Conservation (phyloP, 495 filamentous ascomycete genomes). For the Cudoniella acicularis region DNA sequence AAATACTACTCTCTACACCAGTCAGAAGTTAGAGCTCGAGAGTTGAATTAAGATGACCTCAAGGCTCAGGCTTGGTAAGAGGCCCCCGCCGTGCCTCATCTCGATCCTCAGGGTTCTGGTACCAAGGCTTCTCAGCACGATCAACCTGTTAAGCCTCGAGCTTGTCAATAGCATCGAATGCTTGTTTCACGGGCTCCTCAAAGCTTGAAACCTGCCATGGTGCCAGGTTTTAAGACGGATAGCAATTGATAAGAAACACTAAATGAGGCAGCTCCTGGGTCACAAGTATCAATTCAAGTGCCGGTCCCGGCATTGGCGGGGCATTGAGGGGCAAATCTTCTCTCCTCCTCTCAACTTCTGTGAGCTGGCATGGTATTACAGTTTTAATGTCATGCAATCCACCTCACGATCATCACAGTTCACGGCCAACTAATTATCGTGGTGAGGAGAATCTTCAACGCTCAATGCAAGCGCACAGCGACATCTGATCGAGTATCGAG, state of each 20-base stretch:
- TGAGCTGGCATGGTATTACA: no score
- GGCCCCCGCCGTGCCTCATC: background rate
- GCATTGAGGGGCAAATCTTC: background rate
- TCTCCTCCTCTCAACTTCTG: background rate
- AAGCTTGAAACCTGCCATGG: background rate
- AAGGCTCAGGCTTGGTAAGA: background rate
- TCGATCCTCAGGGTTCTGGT: background rate
- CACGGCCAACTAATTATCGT: background rate
- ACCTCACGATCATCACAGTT: background rate
- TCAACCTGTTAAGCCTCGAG: background rate
- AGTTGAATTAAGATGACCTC: background rate
- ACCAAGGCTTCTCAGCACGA: background rate
- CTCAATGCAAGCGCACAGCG: background rate
- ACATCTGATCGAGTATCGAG: background rate
- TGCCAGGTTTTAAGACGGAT: background rate
- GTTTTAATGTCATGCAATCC: background rate
- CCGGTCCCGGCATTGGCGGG: background rate
- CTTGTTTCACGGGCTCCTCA: background rate
- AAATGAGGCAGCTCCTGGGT: background rate
- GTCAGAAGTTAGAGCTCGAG: background rate
- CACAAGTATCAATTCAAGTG: background rate
- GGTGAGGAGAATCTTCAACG: background rate
- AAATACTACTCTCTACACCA: background rate
- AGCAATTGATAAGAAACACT: background rate
- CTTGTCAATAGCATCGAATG: background rate